Evolutionary conservation across 208 protist genomes (phyloP).

Genomic region (Leishmania arabica): DNA sequence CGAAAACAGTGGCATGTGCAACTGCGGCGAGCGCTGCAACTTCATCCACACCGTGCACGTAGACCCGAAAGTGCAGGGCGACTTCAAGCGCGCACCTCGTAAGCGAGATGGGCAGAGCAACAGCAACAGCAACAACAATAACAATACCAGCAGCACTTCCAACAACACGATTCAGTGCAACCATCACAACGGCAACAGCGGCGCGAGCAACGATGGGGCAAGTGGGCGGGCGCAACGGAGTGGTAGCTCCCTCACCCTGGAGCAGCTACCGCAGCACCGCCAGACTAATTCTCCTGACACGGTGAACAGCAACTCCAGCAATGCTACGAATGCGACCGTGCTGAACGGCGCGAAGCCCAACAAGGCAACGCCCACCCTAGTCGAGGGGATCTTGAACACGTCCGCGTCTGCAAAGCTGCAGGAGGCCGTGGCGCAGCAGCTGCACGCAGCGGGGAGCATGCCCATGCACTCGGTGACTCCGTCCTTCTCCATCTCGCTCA

Average conservation of each 20-base stretch:
- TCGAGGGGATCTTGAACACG: conserved; percentile 5
- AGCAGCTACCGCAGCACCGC: conserved; percentile 10
- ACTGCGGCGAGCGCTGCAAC: conserved; percentile 73
- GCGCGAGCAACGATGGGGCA: background rate
- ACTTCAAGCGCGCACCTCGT: conserved; percentile 54
- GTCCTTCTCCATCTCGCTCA: conserved; percentile 26
- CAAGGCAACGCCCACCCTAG: background rate
- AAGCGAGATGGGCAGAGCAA: conserved; percentile 6
- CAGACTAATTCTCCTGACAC: conserved; percentile 15
- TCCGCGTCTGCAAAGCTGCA: conserved; percentile 8
- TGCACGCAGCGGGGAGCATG: background rate
- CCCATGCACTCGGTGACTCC: conserved; percentile 7
- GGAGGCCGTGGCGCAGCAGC: conserved; percentile 12
- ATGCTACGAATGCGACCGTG: background rate
- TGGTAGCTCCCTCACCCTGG: background rate
- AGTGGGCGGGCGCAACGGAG: conserved; percentile 5
- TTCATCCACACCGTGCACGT: conserved; percentile 83
- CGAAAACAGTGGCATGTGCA: conserved; percentile 75
- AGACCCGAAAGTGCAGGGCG: conserved; percentile 61
- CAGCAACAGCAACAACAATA: background rate
- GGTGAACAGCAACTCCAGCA: conserved; percentile 22
- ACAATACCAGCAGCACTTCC: conserved; percentile 1
- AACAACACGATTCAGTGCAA: background rate
- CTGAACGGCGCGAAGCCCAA: background rate
- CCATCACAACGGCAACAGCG: background rate